These are phyloP conservation scores for Singerocomus inundabilis DNA, from an alignment of 1,284 basidiomycete species.

Conservation along the genomic window DNA sequence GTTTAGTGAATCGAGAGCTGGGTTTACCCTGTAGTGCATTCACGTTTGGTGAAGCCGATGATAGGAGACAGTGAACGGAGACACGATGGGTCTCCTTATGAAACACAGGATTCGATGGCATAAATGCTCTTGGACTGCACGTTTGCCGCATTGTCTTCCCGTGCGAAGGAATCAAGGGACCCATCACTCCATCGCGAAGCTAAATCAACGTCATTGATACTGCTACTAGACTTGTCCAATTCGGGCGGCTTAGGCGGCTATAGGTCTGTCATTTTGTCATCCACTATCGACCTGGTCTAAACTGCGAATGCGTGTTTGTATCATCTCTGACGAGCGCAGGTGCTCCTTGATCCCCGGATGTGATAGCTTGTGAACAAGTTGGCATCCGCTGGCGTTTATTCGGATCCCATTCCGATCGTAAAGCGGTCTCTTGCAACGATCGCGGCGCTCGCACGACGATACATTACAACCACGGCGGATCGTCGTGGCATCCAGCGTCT, in stretches of 20 bases:
- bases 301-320: not conserved
- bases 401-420: constrained; percentile 10
- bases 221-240: constrained; percentile 1
- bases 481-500: constrained; percentile 24
- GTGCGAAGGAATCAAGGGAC: constrained; percentile 7
- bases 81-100: constrained; percentile 10
- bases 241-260: not conserved
- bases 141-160: constrained; percentile 30
- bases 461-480: constrained; percentile 22
- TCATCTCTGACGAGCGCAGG: not conserved
- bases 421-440: constrained; percentile 11
- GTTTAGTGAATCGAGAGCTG: constrained; percentile 12
- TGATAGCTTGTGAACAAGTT: not conserved
- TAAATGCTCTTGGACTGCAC: constrained; percentile 14
- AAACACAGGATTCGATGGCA: constrained; percentile 21
- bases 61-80: constrained; percentile 11
- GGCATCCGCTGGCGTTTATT: constrained; percentile 8
- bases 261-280: constrained; percentile 1
- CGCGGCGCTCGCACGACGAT: constrained; percentile 3
- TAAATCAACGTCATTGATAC: constrained; percentile 22
- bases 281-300: not conserved
- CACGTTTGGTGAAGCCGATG: constrained; percentile 6
- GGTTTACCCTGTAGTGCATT: constrained; percentile 4
- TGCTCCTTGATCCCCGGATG: not conserved
- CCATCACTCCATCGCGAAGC: constrained; percentile 19